Evolutionary conservation across 441 rosid genomes (phyloP).

Genomic region (Isatis lusitanica): DNA sequence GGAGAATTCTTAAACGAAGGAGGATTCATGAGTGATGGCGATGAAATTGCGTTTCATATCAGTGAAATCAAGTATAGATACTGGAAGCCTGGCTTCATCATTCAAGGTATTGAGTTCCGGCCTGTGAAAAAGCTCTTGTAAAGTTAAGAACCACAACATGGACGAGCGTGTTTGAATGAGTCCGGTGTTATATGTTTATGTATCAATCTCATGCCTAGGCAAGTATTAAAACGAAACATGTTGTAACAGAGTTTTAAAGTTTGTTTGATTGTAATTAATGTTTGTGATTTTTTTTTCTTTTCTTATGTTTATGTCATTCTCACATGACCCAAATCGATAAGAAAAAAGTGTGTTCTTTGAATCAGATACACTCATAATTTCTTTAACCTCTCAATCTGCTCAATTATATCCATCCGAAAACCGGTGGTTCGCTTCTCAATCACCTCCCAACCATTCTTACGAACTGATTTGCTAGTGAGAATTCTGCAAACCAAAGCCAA

Average conservation of each 20-base stretch:
- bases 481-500: too few species aligned
- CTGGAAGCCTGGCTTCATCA: conserved; percentile 14
- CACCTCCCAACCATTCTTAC: too few species aligned
- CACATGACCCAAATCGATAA: neutral
- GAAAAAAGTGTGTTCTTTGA: neutral
- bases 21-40: conserved; percentile 15
- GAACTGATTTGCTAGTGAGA: too few species aligned
- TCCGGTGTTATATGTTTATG: neutral
- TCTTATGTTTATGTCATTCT: neutral
- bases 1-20: conserved; percentile 35
- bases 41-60: neutral
- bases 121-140: neutral
- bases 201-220: neutral
- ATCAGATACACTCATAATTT: neutral
- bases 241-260: neutral
- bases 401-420: too few species aligned
- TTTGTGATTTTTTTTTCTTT: neutral
- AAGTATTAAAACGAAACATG: neutral
- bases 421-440: too few species aligned
- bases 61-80: neutral
- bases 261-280: neutral
- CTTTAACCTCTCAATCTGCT: too few species aligned
- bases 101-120: conserved; percentile 37
- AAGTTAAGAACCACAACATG: neutral
- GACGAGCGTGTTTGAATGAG: neutral